These are phyloP conservation scores for Mimosa pudica DNA, from an alignment of 306 rosid genomes.

Conservation along the genomic window DNA sequence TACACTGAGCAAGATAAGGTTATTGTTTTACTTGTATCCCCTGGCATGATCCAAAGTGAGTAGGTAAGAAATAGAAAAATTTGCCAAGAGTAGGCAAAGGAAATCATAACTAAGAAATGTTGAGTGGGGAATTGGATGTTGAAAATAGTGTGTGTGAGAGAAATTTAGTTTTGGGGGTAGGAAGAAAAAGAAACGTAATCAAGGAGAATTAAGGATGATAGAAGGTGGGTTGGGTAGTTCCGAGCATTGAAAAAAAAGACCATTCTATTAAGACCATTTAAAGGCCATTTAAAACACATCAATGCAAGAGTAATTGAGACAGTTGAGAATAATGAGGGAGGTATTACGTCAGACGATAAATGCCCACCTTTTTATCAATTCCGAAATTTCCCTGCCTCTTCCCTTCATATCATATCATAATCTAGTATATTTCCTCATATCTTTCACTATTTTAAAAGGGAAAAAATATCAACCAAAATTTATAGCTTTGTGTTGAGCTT, in stretches of 20 bases:
- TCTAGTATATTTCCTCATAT: background rate
- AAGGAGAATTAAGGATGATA: slow-evolving; percentile 47
- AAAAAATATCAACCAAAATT: too few species aligned
- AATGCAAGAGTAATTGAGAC: slow-evolving; percentile 93
- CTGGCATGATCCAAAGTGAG: slow-evolving; percentile 21
- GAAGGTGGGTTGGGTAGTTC: slow-evolving; percentile 74
- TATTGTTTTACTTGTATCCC: slow-evolving; percentile 32
- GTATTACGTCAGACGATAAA: slow-evolving; percentile 80
- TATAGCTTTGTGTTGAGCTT: background rate
- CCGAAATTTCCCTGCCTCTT: background rate
- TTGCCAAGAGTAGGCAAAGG: slow-evolving; percentile 3
- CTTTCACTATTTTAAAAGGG: too few species aligned
- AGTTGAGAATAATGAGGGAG: slow-evolving; percentile 73
- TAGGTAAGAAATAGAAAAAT: slow-evolving; percentile 20
- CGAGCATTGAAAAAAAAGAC: slow-evolving; percentile 65
- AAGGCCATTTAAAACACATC: slow-evolving; percentile 78
- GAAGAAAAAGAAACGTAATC: slow-evolving; percentile 33
- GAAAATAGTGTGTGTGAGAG: slow-evolving; percentile 15
- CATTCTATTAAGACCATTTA: slow-evolving; percentile 73
- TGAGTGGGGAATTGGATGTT: slow-evolving; percentile 1
- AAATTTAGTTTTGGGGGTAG: slow-evolving; percentile 29
- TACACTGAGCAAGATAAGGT: background rate
- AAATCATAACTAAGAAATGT: background rate
- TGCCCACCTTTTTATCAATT: slow-evolving; percentile 28
- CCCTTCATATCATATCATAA: background rate